Evolutionary conservation across 805 yeast species (phyloP), one percentile per base, ranked within the genome.

Genomic region (Nadsonia fulvescens): DNA sequence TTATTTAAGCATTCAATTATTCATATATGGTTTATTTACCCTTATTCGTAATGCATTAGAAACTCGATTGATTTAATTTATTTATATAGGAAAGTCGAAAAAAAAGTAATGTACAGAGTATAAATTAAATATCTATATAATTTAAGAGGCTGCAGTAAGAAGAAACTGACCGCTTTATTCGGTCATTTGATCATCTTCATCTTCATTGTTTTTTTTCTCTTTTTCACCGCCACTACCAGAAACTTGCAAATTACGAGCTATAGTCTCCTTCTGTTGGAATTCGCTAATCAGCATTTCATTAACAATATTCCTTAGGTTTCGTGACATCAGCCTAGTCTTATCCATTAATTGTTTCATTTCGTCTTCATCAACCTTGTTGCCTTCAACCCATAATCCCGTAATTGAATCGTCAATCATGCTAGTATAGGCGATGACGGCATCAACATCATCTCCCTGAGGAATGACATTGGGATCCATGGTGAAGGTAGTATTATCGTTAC

Each of bases 371-470:
- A 37, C 15, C 8, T 18, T 19, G 3, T 29, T 62, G 53, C 42
- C 52, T 54, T 46, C 48, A 22, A 49, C 42, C 70, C 72, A 64
- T 22, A 68, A 36, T 6, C 71, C 69, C 18, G 66, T 61, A 13
- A 72, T 54, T 29, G 61, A 66, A 34, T 61, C 58, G 10, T 30
- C 23, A 35, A 58, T 56, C 37, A 66, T 61, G 28, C 60, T 55
- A 58, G 61, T 56, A 33, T 56, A 60, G 29, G 65, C 51, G 5
- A 63, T 53, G 32, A 63, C 51, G 8, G 54, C 50, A 23, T 55
- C 59, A 6, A 34, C 17, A 10, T 31, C 35, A 5, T 14, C 14
- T 3, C 18, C 12, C 6, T 24, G 22, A 3, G 35, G 24, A 12
- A 20, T 6, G 2, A 26, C 30, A 14, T 23, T 11, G 23, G 13